phyloP scores from a whole-genome alignment of 345 rosid genomes.

The Lenwebbia sp. region DNA sequence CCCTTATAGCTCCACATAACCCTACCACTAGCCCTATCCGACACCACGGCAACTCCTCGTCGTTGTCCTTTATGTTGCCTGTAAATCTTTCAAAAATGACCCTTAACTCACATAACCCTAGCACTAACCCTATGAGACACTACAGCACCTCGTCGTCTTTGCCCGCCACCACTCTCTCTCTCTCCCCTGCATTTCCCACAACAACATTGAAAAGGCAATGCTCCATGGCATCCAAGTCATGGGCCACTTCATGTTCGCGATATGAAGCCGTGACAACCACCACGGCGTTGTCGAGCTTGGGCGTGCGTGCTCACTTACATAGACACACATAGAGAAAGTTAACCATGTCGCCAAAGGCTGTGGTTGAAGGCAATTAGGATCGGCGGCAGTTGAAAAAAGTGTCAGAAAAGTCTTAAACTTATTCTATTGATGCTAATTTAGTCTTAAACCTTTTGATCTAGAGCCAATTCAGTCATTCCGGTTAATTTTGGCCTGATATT shows the following conservation, averaged over 20 bases:
- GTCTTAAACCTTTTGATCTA: too few relatives aligned
- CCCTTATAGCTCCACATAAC: neutral
- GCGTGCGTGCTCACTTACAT: neutral
- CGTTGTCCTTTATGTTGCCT: neutral
- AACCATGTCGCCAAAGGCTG: neutral
- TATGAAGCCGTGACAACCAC: neutral
- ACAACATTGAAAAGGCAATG: too few relatives aligned
- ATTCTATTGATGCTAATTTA: too few relatives aligned
- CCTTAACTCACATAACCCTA: neutral
- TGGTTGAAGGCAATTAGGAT: neutral
- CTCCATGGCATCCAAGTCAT: too few relatives aligned
- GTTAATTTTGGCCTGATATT: too few relatives aligned
- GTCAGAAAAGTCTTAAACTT: too few relatives aligned
- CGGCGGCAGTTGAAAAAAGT: too few relatives aligned
- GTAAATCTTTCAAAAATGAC: neutral
- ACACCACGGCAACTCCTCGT: neutral
- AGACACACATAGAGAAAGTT: neutral
- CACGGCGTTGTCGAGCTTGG: neutral
- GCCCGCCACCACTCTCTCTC: neutral
- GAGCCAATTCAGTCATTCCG: too few relatives aligned
- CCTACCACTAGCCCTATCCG: neutral
- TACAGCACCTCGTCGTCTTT: neutral
- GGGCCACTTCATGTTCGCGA: neutral
- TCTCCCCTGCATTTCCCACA: too few relatives aligned
- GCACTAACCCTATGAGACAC: neutral